Conservation (phyloP, 169 alveolate species). For the Plasmodium knowlesi region DNA sequence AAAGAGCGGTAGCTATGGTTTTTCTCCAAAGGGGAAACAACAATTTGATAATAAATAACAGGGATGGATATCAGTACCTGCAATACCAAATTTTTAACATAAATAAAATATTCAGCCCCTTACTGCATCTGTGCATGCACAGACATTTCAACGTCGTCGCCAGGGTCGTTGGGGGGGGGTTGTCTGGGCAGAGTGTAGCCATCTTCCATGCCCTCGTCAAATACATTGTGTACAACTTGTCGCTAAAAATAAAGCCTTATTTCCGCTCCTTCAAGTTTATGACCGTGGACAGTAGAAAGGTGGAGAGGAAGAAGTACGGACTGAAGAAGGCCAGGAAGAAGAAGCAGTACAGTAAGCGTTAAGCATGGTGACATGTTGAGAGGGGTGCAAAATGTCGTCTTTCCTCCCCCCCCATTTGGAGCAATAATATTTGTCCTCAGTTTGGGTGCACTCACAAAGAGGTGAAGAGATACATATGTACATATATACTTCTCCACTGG, state of each 20-base stretch:
- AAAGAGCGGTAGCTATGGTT: slow-evolving; percentile 80
- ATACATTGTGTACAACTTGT: slow-evolving; percentile 77
- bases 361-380: neutral
- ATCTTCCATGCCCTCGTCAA: slow-evolving; percentile 83
- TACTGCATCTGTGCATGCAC: slow-evolving; percentile 75
- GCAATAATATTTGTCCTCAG: neutral
- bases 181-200: slow-evolving; percentile 85
- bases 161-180: slow-evolving; percentile 82
- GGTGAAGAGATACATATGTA: neutral
- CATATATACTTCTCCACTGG: neutral
- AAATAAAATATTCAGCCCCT: slow-evolving; percentile 81
- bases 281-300: slow-evolving; percentile 71
- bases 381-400: neutral
- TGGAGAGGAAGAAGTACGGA: slow-evolving; percentile 8
- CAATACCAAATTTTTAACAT: slow-evolving; percentile 78
- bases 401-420: neutral
- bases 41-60: slow-evolving; percentile 80
- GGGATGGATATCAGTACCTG: slow-evolving; percentile 86
- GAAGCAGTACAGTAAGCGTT: neutral
- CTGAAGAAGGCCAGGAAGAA: slow-evolving; percentile 2
- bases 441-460: neutral
- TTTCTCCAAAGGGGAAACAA: slow-evolving; percentile 86
- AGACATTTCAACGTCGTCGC: slow-evolving; percentile 83
- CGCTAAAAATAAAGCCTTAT: slow-evolving; percentile 79
- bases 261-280: slow-evolving; percentile 60